Conservation (phyloP, 345 rosid species). For the Camelina laxa region DNA sequence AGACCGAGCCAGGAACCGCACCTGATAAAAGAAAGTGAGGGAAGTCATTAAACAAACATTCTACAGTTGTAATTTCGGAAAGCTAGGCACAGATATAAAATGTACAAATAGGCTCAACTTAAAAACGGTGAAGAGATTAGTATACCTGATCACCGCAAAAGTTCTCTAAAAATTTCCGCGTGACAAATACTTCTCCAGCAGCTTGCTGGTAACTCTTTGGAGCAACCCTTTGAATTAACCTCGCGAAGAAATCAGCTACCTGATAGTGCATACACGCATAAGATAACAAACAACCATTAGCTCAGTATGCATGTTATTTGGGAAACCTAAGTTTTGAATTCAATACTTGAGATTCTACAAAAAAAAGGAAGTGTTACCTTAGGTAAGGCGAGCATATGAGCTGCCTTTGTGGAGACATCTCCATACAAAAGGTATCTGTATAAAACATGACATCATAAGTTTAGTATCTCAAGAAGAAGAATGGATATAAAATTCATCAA, state of each 20-base stretch:
- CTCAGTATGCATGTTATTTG: background rate
- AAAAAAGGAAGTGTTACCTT: constrained; percentile 54
- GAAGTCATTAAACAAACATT: background rate
- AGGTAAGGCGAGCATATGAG: constrained; percentile 84
- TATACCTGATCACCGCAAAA: constrained; percentile 95
- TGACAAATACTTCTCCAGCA: constrained; percentile 82
- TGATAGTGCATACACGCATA: constrained; percentile 42
- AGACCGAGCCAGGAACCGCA: constrained; percentile 91
- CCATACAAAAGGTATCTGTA: constrained; percentile 90
- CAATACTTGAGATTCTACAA: background rate
- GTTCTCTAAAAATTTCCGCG: constrained; percentile 85
- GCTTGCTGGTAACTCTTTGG: constrained; percentile 99
- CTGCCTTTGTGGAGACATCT: constrained; percentile 85
- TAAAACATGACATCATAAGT: background rate
- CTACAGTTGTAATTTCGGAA: background rate
- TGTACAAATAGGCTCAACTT: background rate
- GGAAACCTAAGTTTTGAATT: constrained; percentile 5
- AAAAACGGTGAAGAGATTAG: background rate
- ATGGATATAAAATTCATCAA: background rate
- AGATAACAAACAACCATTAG: background rate
- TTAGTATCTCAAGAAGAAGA: background rate
- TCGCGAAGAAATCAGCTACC: constrained; percentile 87
- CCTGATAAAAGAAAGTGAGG: constrained; percentile 50
- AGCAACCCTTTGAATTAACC: constrained; percentile 89
- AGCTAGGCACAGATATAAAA: background rate